Conservation (phyloP, 768 basidiomycete genomes). For the Kwoniella sp. region DNA sequence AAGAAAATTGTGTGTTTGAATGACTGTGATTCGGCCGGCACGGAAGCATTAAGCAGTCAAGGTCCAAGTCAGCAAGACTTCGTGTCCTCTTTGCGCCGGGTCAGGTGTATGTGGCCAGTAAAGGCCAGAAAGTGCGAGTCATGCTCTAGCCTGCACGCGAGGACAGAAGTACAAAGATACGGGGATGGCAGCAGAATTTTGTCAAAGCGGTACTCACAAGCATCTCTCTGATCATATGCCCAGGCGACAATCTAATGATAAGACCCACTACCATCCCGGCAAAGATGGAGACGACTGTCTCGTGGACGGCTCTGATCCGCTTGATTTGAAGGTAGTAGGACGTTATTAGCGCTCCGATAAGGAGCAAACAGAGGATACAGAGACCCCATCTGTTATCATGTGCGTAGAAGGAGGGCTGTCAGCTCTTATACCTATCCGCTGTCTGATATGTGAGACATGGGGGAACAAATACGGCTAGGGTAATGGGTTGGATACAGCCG, state of each 20-base stretch:
- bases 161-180: not conserved
- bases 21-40: constrained; percentile 63
- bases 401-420: not conserved
- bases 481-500: too few relatives aligned
- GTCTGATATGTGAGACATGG: too few relatives aligned
- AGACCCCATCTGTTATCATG: constrained; percentile 49
- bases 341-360: constrained; percentile 91
- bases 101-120: not conserved
- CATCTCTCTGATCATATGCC: constrained; percentile 95
- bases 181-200: too few relatives aligned
- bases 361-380: constrained; percentile 65
- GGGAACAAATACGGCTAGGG: too few relatives aligned
- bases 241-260: constrained; percentile 84
- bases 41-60: too few relatives aligned
- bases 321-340: constrained; percentile 98
- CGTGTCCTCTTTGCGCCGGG: not conserved
- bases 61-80: not conserved
- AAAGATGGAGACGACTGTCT: constrained; percentile 91
- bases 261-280: constrained; percentile 94
- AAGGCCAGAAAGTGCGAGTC: not conserved
- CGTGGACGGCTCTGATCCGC: constrained; percentile 90
- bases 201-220: constrained; percentile 66
- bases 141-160: too few relatives aligned
- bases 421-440: too few relatives aligned
- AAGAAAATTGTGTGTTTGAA: constrained; percentile 98